phyloP scores from a whole-genome alignment of 257 asterid species.

The Penstemon davidsonii region DNA sequence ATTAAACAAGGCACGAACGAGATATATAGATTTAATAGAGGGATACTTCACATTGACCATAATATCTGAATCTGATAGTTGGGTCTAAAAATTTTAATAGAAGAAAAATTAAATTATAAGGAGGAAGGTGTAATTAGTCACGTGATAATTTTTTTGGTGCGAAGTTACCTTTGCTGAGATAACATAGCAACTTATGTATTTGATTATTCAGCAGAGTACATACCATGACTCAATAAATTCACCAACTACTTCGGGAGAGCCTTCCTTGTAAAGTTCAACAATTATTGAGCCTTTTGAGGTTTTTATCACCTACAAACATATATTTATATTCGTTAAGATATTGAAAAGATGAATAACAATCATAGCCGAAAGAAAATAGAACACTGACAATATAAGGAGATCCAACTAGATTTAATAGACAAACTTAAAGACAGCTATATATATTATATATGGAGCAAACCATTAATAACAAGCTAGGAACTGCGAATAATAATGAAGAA shows the following conservation, averaged over 20 bases:
- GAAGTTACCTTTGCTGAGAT: conserved; percentile 19
- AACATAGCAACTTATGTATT: conserved; percentile 7
- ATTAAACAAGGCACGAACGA: background rate
- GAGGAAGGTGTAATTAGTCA: background rate
- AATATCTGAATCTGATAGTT: conserved; percentile 7
- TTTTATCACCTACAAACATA: conserved; percentile 55
- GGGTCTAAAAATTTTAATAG: background rate
- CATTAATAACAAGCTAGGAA: conserved; percentile 4
- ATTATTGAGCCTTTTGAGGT: conserved; percentile 85
- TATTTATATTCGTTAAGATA: conserved; percentile 5
- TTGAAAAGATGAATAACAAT: conserved; percentile 6
- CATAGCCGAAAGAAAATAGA: conserved; percentile 15
- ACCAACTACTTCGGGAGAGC: conserved; percentile 77
- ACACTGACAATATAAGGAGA: conserved; percentile 18
- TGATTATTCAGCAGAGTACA: conserved; percentile 22
- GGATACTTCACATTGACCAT: conserved; percentile 6
- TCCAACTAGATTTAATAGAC: conserved; percentile 14
- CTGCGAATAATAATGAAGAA: background rate
- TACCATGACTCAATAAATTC: conserved; percentile 76
- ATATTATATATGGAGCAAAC: background rate
- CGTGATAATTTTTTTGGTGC: conserved; percentile 2
- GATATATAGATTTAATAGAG: background rate
- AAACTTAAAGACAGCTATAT: background rate
- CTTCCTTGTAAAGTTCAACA: conserved; percentile 87
- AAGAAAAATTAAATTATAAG: background rate